Base-by-base conservation (phyloP, 768 basidiomycete species). In the Psilocybe azurescens region DNA sequence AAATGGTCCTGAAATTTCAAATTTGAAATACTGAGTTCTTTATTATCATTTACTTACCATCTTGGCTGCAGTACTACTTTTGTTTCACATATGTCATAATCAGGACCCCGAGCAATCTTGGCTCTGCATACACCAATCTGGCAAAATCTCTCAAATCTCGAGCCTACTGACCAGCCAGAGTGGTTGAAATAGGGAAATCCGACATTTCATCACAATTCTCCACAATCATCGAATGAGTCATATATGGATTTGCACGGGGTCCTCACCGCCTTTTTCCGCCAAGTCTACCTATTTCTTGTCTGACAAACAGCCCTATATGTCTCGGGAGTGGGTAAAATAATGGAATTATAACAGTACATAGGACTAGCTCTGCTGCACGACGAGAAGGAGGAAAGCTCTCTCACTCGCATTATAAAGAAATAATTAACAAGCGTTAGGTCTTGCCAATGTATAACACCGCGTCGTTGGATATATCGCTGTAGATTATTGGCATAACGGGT, bases 31-130 rank as follows among this genome's bases (percentile, higher is more conserved):
- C 51, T 28, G 20, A 13, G 24, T 30, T 32, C 50, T 29, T 56
- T 30, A 56, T 47, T 24, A 46, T 11, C 50, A 30, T n/a, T 2
- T 53, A 36, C 52, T 16, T 52, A 33, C 28, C 6, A 30, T 52
- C 51, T 30, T 5, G 28, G 20, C 18, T 51, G 20, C 49, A 20
- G 49, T 51, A 30, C 24, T 9, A 14, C 7, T 33, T 33, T 33
- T 29, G 54, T 56, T 56, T 56, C 54, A 56, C 54, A 56, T n/a
- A n/a, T 29, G 16, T 52, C 32, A 30, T 44, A 44, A 16, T 14
- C 14, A 5, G 41, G 41, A 44, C 41, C 41, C 14, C 41, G 41
- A 16, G 41, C 8, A 11, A 44, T 44, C 41, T 14, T n/a, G 14
- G 41, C 5, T 36, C 33, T 36, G 33, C 8, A 44, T 13, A 44